Evolutionary conservation across 2,329 filamentous ascomycete genomes (phyloP).

Genomic region (Apiospora hydei): DNA sequence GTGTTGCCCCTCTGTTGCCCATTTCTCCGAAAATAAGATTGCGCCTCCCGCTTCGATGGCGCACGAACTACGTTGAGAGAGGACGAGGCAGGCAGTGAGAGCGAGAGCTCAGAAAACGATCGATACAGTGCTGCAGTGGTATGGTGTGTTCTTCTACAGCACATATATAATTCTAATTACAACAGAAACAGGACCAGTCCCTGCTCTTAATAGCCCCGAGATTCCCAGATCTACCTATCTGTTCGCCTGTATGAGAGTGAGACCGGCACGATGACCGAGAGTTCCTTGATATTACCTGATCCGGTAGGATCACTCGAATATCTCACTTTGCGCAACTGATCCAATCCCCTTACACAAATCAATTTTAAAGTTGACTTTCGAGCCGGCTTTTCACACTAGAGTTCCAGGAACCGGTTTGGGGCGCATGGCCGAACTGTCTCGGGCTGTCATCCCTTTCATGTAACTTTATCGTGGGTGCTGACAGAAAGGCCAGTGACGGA

Average conservation of each 20-base stretch:
- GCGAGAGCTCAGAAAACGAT: not conserved
- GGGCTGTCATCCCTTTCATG: slow-evolving; percentile 21
- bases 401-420: not conserved
- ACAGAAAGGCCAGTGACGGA: not conserved
- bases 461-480: slow-evolving; percentile 17
- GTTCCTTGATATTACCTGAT: not conserved
- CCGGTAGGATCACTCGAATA: not conserved
- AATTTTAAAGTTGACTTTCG: not conserved
- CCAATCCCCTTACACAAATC: not conserved
- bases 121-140: slow-evolving; percentile 7
- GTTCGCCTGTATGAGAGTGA: not conserved
- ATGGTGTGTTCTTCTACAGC: not conserved
- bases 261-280: not conserved
- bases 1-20: not conserved
- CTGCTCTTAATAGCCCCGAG: not conserved
- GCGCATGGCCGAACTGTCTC: slow-evolving; percentile 10
- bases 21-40: slow-evolving; percentile 21
- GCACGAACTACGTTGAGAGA: not conserved
- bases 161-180: too few relatives aligned
- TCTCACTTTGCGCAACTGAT: not conserved
- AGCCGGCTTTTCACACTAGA: not conserved
- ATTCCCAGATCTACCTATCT: not conserved
- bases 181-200: not conserved
- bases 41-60: slow-evolving; percentile 2
- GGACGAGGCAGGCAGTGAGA: not conserved